These are phyloP conservation scores for Mycocentrospora acerina DNA, from an alignment of 2,329 filamentous ascomycete species.

Conservation along the genomic window DNA sequence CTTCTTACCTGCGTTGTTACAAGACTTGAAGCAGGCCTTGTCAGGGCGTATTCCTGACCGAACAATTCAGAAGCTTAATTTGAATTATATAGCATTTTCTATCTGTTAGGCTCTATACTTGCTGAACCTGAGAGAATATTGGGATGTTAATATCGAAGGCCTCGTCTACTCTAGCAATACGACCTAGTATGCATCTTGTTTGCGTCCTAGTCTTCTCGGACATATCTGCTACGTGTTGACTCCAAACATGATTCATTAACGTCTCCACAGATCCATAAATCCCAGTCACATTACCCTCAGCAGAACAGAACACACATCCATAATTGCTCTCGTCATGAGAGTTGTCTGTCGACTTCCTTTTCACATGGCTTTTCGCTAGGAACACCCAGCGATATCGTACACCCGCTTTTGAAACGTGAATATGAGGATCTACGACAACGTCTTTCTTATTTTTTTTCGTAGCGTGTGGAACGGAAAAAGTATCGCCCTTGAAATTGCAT, in stretches of 20 bases:
- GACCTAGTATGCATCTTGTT: slow-evolving; percentile 40
- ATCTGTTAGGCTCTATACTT: slow-evolving; percentile 10
- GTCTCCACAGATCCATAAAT: slow-evolving; percentile 43
- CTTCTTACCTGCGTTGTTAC: no score
- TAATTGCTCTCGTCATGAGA: slow-evolving; percentile 27
- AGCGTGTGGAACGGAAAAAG: slow-evolving; percentile 22
- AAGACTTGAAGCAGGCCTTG: no score
- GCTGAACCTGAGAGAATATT: slow-evolving; percentile 16
- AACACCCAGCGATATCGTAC: slow-evolving; percentile 44
- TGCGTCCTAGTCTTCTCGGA: slow-evolving; percentile 29
- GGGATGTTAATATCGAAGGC: slow-evolving; percentile 44
- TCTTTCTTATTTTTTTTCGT: slow-evolving; percentile 32
- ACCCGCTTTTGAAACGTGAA: slow-evolving; percentile 25
- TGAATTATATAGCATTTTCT: no score
- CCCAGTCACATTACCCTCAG: slow-evolving; percentile 32
- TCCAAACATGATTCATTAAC: slow-evolving; percentile 42
- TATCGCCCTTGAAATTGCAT: slow-evolving; percentile 38
- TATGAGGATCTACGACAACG: slow-evolving; percentile 29
- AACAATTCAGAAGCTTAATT: no score
- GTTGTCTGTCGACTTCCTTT: slow-evolving; percentile 12
- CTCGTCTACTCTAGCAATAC: slow-evolving; percentile 33
- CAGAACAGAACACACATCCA: slow-evolving; percentile 41
- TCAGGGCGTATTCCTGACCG: no score
- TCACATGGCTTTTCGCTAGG: slow-evolving; percentile 40
- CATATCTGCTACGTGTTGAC: slow-evolving; percentile 35